Evolutionary conservation across 108 stramenopile species (phyloP), one percentile per base, ranked within the genome.

Genomic region (Fragilaria crotonensis): DNA sequence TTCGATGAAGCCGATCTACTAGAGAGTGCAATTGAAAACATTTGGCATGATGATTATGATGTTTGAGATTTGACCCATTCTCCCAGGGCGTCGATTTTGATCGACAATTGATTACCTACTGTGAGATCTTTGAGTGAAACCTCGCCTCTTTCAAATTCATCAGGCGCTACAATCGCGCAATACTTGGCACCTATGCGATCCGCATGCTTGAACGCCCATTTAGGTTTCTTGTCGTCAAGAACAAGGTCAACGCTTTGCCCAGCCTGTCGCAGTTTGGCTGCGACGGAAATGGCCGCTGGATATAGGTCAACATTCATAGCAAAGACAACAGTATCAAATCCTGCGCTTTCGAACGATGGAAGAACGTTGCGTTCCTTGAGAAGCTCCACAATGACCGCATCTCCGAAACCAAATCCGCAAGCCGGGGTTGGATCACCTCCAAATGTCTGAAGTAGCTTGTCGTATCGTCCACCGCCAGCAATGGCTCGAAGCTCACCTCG

Each of bases 351-450:
- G 63, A 90, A 88, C 4, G 94, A 83, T 20, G 98, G 98, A 21
- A 98, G 64, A 0, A 96, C 66, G 45, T 81, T 62, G 36, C 92
- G 80, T 23, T 93, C 93, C 58, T 90, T 88, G 26, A 98, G 63
- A 29, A 98, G 71, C 55, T 98, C 98, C 4, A 97, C 89, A 64
- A 98, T 96, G 0, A 98, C 98, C 22, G 98, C 98, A 75, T 98
- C 98, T 14, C 98, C 96, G 63, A 98, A 97, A 25, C 98, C 98
- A 72, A 98, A 98, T 23, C 98, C 98, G 28, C 79, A 94, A 18
- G 97, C 97, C 3, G 97, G 95, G 2, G 93, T 84, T 2, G 90
- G 76, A 25, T 97, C 90, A 2, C 93, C 96, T 3, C 98, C 98
- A 66, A 96, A 96, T 0, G 92, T 93, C 72, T 97, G 93, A 46